These are phyloP conservation scores for Kalmusia sp. DNA, from an alignment of 2,329 filamentous ascomycete genomes.

Conservation along the genomic window DNA sequence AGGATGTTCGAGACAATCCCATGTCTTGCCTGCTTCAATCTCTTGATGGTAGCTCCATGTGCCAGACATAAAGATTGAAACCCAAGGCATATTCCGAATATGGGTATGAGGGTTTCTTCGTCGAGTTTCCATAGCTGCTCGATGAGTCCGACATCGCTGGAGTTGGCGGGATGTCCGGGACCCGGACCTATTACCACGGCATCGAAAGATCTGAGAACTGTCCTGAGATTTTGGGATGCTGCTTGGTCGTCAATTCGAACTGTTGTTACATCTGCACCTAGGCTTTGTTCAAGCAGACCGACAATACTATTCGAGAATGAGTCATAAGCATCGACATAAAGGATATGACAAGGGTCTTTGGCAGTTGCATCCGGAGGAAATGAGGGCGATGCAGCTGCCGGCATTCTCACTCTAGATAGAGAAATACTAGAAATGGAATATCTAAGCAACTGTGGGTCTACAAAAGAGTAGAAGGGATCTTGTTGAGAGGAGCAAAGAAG, in stretches of 20 bases:
- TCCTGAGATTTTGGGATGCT: slow-evolving; percentile 36
- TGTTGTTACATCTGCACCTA: slow-evolving; percentile 71
- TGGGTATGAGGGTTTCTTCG: slow-evolving; percentile 67
- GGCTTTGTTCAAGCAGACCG: slow-evolving; percentile 72
- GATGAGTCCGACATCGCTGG: slow-evolving; percentile 79
- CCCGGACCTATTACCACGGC: slow-evolving; percentile 88
- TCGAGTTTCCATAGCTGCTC: slow-evolving; percentile 71
- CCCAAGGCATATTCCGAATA: slow-evolving; percentile 84
- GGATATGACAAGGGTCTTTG: slow-evolving; percentile 54
- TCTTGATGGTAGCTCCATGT: slow-evolving; percentile 68
- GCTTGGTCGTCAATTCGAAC: slow-evolving; percentile 67
- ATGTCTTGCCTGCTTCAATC: slow-evolving; percentile 73
- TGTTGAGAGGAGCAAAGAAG: not conserved
- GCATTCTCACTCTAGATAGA: slow-evolving; percentile 5
- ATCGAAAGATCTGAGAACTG: slow-evolving; percentile 67
- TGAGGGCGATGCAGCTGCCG: not conserved
- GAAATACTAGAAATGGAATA: not conserved
- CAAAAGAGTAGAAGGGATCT: not conserved
- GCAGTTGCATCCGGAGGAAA: not conserved
- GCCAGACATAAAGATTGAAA: slow-evolving; percentile 78
- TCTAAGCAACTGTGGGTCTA: slow-evolving; percentile 6
- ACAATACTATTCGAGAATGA: slow-evolving; percentile 94
- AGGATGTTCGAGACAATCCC: slow-evolving; percentile 75
- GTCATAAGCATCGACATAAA: slow-evolving; percentile 92
- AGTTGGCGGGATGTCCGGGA: slow-evolving; percentile 75